Evolutionary conservation across 331 rosid species (phyloP).

Genomic region (Acacia pycnantha): DNA sequence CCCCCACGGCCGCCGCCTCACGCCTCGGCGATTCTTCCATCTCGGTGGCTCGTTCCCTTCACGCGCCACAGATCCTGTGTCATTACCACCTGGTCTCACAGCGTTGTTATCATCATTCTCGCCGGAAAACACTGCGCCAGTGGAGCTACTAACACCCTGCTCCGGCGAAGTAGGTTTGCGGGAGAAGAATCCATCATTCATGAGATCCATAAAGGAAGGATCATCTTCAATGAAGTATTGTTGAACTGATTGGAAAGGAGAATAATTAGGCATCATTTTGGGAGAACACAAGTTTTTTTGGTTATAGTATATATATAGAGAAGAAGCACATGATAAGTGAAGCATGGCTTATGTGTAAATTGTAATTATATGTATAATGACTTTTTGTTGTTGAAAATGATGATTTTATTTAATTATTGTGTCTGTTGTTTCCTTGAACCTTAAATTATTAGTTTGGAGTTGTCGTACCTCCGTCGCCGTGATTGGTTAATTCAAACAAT

Average conservation of each 20-base stretch:
- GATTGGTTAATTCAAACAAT: background rate
- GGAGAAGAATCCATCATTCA: background rate
- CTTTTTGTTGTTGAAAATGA: too few species aligned
- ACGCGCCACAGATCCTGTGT: too few species aligned
- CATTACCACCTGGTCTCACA: too few species aligned
- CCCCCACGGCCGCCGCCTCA: constrained; percentile 68
- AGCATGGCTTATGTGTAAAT: background rate
- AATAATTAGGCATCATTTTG: background rate
- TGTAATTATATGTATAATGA: too few species aligned
- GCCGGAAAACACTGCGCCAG: background rate
- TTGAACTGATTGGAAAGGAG: constrained; percentile 15
- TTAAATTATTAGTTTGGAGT: too few species aligned
- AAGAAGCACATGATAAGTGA: background rate
- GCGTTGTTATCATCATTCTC: background rate
- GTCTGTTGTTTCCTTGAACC: constrained; percentile 4
- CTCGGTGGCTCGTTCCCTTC: background rate
- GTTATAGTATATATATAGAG: background rate
- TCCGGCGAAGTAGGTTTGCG: background rate
- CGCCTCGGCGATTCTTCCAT: constrained; percentile 40
- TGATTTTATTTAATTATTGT: too few species aligned
- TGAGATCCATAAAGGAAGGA: background rate
- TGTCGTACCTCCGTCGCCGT: too few species aligned
- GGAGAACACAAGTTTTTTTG: background rate
- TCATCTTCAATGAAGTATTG: background rate
- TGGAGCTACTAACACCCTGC: background rate